Conservation (phyloP, 2,329 filamentous ascomycete genomes). For the Diaporthe capsici region DNA sequence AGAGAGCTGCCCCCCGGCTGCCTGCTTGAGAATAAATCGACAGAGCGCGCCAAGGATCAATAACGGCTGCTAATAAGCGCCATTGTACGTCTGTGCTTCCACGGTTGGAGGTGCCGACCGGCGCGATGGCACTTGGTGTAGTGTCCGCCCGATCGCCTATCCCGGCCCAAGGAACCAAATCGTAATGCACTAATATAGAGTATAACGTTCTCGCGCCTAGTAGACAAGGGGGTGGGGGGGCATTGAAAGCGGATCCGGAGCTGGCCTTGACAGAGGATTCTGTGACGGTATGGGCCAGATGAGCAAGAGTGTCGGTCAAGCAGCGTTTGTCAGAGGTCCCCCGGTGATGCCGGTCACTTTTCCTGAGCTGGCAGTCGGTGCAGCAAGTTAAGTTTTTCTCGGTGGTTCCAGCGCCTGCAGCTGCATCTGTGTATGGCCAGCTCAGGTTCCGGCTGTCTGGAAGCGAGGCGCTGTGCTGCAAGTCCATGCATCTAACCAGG, state of each 20-base stretch:
- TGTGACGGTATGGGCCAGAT: neutral
- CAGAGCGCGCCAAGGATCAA: conserved; percentile 21
- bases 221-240: neutral
- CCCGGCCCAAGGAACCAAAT: conserved; percentile 14
- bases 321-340: neutral
- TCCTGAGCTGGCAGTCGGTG: conserved; percentile 19
- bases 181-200: neutral
- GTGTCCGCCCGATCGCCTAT: conserved; percentile 11
- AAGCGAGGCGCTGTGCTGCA: conserved; percentile 36
- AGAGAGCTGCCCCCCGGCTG: neutral
- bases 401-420: conserved; percentile 32
- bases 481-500: conserved; percentile 18
- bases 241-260: neutral
- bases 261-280: neutral
- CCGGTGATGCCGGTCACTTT: conserved; percentile 3
- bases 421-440: conserved; percentile 37
- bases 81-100: conserved; percentile 19
- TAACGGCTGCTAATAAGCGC: conserved; percentile 29
- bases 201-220: neutral
- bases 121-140: conserved; percentile 14
- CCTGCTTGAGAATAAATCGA: neutral
- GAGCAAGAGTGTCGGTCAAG: conserved; percentile 25
- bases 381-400: neutral
- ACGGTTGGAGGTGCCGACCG: conserved; percentile 18
- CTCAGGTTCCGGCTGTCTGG: conserved; percentile 32